These are phyloP conservation scores for Lactifluus subvellereus DNA, from an alignment of 768 basidiomycete genomes.

Conservation along the genomic window DNA sequence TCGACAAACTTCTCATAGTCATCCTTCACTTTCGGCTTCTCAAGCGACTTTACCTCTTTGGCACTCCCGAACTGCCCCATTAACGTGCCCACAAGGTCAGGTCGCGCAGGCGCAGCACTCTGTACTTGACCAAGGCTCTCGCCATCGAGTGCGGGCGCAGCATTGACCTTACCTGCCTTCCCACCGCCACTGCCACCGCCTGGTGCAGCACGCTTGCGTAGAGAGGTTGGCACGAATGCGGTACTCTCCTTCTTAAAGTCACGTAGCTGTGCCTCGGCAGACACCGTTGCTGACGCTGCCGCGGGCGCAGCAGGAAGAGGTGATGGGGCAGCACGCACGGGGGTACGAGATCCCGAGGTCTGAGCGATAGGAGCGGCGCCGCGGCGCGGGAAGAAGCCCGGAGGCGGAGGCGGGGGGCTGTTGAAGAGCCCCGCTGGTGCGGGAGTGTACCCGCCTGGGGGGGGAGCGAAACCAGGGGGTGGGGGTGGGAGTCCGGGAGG, in stretches of 20 bases:
- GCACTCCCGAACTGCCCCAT: constrained; percentile 50
- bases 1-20: constrained; percentile 76
- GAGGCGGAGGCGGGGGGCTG: constrained; percentile 19
- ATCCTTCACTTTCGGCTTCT: constrained; percentile 40
- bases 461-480: constrained; percentile 27
- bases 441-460: constrained; percentile 28
- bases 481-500: constrained; percentile 25
- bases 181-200: constrained; percentile 26
- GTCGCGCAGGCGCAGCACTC: constrained; percentile 39
- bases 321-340: constrained; percentile 30
- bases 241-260: constrained; percentile 95
- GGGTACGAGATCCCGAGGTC: constrained; percentile 2
- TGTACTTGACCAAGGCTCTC: constrained; percentile 29
- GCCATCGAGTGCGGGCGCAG: constrained; percentile 32
- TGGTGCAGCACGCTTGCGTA: constrained; percentile 54
- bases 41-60: constrained; percentile 23
- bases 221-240: constrained; percentile 76
- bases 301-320: constrained; percentile 34
- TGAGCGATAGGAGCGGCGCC: constrained; percentile 27
- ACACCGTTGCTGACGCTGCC: constrained; percentile 60
- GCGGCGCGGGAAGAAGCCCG: constrained; percentile 59
- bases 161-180: constrained; percentile 21
- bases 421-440: constrained; percentile 30
- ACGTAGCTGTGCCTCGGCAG: constrained; percentile 80
- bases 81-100: constrained; percentile 60